These are phyloP conservation scores for Lizonia empirigonia DNA, from an alignment of 2,329 filamentous ascomycete species.

Conservation along the genomic window DNA sequence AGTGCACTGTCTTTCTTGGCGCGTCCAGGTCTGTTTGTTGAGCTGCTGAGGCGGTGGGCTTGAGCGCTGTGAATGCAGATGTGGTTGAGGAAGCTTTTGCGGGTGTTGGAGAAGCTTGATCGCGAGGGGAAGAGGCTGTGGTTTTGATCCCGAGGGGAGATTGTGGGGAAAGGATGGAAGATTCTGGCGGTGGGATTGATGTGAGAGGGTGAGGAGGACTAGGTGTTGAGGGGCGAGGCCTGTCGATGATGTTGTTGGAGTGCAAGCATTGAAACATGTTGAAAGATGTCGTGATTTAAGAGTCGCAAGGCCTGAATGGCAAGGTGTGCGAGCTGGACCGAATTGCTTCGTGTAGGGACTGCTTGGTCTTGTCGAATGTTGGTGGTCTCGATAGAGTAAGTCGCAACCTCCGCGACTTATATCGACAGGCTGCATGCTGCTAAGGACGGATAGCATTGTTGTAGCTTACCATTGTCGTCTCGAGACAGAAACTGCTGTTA, in stretches of 20 bases:
- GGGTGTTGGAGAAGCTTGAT: too few relatives aligned
- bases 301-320: not conserved
- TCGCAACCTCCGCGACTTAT: not conserved
- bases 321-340: not conserved
- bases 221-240: not conserved
- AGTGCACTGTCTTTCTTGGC: not conserved
- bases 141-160: not conserved
- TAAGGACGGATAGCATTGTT: constrained; percentile 1
- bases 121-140: not conserved
- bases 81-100: too few relatives aligned
- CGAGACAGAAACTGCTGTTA: not conserved
- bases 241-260: not conserved
- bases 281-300: not conserved
- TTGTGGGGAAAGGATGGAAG: not conserved
- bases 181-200: not conserved
- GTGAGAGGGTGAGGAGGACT: not conserved
- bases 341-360: not conserved
- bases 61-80: not conserved
- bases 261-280: not conserved
- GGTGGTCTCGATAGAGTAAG: not conserved
- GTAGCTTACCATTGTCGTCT: constrained; percentile 5
- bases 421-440: not conserved
- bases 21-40: not conserved
- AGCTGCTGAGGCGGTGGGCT: not conserved
- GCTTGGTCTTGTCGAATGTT: not conserved